A percentile compares a stretch with the other conserved stretches of the same genome.
Conservation (phyloP, 768 basidiomycete species). For the Tricholoma saponaceum region DNA sequence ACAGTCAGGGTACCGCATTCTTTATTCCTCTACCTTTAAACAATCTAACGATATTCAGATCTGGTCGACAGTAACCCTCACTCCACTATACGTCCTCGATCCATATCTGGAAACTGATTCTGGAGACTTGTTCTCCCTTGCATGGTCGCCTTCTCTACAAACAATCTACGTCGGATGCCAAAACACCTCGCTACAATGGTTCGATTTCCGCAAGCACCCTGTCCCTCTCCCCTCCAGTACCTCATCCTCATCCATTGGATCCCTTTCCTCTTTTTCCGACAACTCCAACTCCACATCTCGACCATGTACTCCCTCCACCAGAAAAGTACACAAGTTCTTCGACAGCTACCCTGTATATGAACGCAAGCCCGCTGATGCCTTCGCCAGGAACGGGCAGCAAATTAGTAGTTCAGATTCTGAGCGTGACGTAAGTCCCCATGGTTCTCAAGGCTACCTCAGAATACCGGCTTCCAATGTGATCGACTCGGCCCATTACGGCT, state of each 20-base stretch:
- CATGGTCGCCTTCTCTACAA: constrained; percentile 65
- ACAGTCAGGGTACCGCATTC: constrained; percentile 66
- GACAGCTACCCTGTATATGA: constrained; percentile 80
- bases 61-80: constrained; percentile 73
- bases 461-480: constrained; percentile 71
- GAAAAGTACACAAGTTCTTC: constrained; percentile 84
- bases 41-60: constrained; percentile 42
- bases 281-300: constrained; percentile 23
- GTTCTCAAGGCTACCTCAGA: constrained; percentile 39
- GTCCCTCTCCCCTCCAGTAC: constrained; percentile 8
- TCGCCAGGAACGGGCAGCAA: constrained; percentile 48
- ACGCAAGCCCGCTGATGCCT: constrained; percentile 62
- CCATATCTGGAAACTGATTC: constrained; percentile 79
- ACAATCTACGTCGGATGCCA: constrained; percentile 88
- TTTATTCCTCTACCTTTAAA: not conserved
- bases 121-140: constrained; percentile 84
- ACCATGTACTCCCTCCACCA: constrained; percentile 28
- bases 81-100: constrained; percentile 65
- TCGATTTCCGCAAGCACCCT: constrained; percentile 43
- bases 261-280: constrained; percentile 13
- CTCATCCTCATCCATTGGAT: constrained; percentile 7
- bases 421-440: constrained; percentile 20
- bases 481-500: constrained; percentile 91
- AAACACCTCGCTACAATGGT: constrained; percentile 92
- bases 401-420: constrained; percentile 28